Conservation (phyloP, 345 rosid species). For the Citrus reticulata region DNA sequence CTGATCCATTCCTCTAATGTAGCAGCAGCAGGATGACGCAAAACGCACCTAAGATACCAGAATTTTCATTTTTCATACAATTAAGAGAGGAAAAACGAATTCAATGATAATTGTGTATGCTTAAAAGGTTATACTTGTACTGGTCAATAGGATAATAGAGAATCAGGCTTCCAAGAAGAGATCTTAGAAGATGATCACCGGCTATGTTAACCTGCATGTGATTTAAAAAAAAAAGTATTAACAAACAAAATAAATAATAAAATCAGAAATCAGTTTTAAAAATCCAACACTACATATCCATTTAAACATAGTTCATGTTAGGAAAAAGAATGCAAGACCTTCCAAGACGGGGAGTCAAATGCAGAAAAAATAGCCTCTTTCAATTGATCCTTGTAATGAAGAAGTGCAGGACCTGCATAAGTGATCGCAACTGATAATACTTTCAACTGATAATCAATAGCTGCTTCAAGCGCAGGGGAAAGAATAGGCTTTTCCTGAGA, state of each 20-base stretch:
- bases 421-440: conserved; percentile 82
- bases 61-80: conserved; percentile 11
- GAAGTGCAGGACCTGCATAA: conserved; percentile 87
- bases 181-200: conserved; percentile 87
- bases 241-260: conserved; percentile 7
- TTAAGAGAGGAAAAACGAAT: background rate
- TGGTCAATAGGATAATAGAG: conserved; percentile 90
- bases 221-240: conserved; percentile 4
- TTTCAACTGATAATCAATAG: conserved; percentile 92
- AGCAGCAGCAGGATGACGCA: conserved; percentile 73
- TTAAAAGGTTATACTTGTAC: conserved; percentile 56
- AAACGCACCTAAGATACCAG: conserved; percentile 55
- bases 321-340: conserved; percentile 44
- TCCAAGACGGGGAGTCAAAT: conserved; percentile 95
- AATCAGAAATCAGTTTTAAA: background rate
- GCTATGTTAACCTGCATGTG: conserved; percentile 84
- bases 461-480: conserved; percentile 94
- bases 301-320: background rate
- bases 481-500: conserved; percentile 68
- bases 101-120: background rate
- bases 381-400: conserved; percentile 64
- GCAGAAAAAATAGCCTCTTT: conserved; percentile 75
- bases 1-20: conserved; percentile 93
- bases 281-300: background rate
- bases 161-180: conserved; percentile 85